Percentiles rank a stretch among this genome's conserved stretches.
Conservation (phyloP, 2,329 filamentous ascomycete genomes). For the Exophiala sideris region DNA sequence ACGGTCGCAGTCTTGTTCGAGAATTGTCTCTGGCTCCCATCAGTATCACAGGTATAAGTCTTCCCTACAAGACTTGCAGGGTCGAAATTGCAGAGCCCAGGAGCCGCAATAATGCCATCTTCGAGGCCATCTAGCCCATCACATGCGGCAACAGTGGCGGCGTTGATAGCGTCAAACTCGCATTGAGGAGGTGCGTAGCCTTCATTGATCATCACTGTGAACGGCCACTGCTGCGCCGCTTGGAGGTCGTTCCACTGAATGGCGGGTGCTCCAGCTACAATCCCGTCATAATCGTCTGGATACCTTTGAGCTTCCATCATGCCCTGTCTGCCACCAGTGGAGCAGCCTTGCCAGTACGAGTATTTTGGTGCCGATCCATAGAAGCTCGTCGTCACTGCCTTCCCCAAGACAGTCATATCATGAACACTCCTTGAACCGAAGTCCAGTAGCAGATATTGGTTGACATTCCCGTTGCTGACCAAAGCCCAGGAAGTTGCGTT, state of each 20-base stretch:
- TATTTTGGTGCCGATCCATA: conserved; percentile 3
- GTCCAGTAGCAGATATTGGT: conserved; percentile 33
- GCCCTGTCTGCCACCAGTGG: conserved; percentile 58
- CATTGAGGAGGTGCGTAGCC: conserved; percentile 30
- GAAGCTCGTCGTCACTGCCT: conserved; percentile 7
- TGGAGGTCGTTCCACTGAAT: conserved; percentile 30
- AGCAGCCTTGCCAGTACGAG: conserved; percentile 57
- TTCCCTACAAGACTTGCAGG: background rate
- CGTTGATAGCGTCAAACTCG: conserved; percentile 35
- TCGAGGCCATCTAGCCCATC: conserved; percentile 27
- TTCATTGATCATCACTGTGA: conserved; percentile 23
- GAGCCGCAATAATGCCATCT: conserved; percentile 27
- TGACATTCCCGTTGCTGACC: conserved; percentile 31
- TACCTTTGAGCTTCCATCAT: conserved; percentile 42
- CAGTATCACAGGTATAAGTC: too few species aligned
- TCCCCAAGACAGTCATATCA: conserved; percentile 33
- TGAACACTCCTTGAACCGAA: conserved; percentile 34
- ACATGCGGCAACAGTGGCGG: conserved; percentile 33
- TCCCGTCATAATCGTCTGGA: conserved; percentile 29
- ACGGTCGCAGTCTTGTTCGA: conserved; percentile 1
- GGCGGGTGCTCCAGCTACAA: conserved; percentile 29
- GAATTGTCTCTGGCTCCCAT: background rate
- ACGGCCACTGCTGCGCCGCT: conserved; percentile 26
- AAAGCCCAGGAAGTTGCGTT: background rate
- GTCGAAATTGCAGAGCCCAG: conserved; percentile 9